These are phyloP conservation scores for Lepidium aucheri DNA, from an alignment of 345 rosid genomes.

Conservation along the genomic window DNA sequence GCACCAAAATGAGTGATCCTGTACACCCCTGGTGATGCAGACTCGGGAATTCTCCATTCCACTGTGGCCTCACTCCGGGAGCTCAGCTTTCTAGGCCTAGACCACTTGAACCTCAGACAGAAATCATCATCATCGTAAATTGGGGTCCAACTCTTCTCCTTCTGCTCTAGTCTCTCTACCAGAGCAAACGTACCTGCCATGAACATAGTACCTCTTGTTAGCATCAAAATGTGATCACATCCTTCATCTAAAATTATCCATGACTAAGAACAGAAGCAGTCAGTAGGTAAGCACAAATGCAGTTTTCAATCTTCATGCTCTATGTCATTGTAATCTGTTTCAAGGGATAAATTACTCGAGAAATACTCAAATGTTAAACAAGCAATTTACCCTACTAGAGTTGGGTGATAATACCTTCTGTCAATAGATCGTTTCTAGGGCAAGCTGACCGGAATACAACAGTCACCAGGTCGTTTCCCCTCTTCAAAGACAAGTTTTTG, in stretches of 20 bases:
- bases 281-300: not conserved
- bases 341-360: not conserved
- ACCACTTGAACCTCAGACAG: constrained; percentile 86
- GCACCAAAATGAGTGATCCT: constrained; percentile 92
- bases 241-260: not conserved
- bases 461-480: constrained; percentile 50
- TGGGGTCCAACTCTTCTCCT: constrained; percentile 65
- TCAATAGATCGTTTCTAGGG: constrained; percentile 89
- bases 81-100: constrained; percentile 66
- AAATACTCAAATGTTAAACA: not conserved
- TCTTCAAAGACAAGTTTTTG: constrained; percentile 60
- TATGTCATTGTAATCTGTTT: not conserved
- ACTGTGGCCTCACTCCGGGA: constrained; percentile 63
- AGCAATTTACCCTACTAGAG: not conserved
- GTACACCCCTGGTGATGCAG: constrained; percentile 69
- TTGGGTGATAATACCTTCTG: constrained; percentile 49
- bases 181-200: constrained; percentile 54
- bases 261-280: not conserved
- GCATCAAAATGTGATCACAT: not conserved
- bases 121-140: constrained; percentile 88
- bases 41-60: constrained; percentile 74
- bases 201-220: constrained; percentile 7
- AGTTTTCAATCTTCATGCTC: not conserved
- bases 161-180: constrained; percentile 65
- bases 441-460: constrained; percentile 93